Percentiles rank a stretch among this genome's conserved stretches.
phyloP scores from a whole-genome alignment of 140 eudicot genomes.

The Cichorium intybus region DNA sequence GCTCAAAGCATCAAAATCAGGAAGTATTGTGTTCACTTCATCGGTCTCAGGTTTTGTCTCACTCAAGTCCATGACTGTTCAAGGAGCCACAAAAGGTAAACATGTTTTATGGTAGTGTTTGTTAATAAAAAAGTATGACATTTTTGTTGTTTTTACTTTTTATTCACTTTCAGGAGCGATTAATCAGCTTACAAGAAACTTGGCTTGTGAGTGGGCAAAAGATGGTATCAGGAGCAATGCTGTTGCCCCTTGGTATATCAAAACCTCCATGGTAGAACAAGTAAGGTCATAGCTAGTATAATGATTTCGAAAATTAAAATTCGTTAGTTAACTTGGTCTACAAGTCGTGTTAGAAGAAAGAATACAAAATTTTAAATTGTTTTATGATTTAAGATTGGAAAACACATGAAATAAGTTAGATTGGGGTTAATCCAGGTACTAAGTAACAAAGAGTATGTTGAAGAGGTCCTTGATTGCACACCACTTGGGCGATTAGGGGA shows the following conservation, averaged over 20 bases:
- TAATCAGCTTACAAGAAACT: slow-evolving; percentile 54
- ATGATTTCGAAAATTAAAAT: too few relatives aligned
- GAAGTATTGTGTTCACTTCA: slow-evolving; percentile 75
- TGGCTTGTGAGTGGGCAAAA: slow-evolving; percentile 84
- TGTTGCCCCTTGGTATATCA: slow-evolving; percentile 77
- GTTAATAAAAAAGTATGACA: background rate
- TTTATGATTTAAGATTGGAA: background rate
- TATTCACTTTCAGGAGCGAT: slow-evolving; percentile 46
- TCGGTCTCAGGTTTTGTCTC: slow-evolving; percentile 79
- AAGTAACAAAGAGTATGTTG: slow-evolving; percentile 52
- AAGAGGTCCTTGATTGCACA: slow-evolving; percentile 56
- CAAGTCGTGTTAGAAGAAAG: background rate
- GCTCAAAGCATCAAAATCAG: slow-evolving; percentile 60
- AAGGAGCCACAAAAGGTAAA: slow-evolving; percentile 86
- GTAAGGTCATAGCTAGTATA: slow-evolving; percentile 44
- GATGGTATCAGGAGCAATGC: slow-evolving; percentile 72
- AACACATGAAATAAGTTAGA: background rate
- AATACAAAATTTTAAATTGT: background rate
- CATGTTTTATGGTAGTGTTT: background rate
- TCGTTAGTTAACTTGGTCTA: background rate
- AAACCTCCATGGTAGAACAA: slow-evolving; percentile 73
- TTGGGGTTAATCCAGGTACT: slow-evolving; percentile 37
- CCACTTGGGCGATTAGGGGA: slow-evolving; percentile 74
- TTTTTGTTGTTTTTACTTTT: background rate
- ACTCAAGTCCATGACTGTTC: slow-evolving; percentile 66